phyloP scores from a whole-genome alignment of 768 basidiomycete genomes.

The Russula sp. region DNA sequence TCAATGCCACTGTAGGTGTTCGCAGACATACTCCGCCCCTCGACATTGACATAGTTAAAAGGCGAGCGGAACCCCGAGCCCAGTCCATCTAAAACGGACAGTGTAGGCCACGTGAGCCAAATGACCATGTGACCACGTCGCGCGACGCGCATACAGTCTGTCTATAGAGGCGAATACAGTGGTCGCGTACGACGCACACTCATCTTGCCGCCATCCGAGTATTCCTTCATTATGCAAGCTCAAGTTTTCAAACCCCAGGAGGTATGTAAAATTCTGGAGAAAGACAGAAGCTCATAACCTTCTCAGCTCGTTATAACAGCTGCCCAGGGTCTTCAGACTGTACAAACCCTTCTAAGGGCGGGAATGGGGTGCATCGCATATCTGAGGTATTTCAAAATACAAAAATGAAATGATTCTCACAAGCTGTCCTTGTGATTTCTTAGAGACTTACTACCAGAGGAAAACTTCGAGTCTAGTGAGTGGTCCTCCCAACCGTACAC shows the following conservation, averaged over 20 bases:
- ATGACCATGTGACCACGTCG: conserved; percentile 3
- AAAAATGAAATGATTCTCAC: conserved; percentile 10
- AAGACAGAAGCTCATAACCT: background rate
- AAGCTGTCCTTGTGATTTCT: background rate
- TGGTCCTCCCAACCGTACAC: background rate
- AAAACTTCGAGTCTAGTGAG: conserved; percentile 50
- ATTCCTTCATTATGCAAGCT: conserved; percentile 33
- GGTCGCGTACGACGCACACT: too few relatives aligned
- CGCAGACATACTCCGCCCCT: background rate
- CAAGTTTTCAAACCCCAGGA: conserved; percentile 29
- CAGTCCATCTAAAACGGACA: background rate
- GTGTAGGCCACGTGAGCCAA: background rate
- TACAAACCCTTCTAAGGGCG: conserved; percentile 65
- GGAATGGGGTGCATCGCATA: conserved; percentile 74
- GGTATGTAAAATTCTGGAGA: conserved; percentile 11
- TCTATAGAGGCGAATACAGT: background rate
- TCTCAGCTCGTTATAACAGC: conserved; percentile 27
- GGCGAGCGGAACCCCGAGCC: background rate
- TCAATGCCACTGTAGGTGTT: background rate
- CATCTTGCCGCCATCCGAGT: background rate
- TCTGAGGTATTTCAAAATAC: conserved; percentile 42
- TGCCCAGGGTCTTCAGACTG: conserved; percentile 60
- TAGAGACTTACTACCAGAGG: conserved; percentile 70
- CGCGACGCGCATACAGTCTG: conserved; percentile 9
- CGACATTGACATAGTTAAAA: background rate